Evolutionary conservation across 345 rosid species (phyloP).

Genomic region (Carallia pectinifolia): DNA sequence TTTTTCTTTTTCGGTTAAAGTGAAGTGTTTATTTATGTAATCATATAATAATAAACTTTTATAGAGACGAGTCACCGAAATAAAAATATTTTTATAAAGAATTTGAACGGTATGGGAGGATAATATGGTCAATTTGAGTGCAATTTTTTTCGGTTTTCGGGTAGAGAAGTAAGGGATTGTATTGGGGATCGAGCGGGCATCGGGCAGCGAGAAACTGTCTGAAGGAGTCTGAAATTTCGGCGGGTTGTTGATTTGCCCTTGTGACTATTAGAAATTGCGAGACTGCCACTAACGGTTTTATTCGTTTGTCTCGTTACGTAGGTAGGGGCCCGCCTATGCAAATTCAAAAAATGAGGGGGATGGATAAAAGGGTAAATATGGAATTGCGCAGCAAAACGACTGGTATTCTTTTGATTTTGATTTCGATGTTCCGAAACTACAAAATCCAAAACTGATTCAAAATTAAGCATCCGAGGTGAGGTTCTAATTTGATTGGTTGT

Average conservation of each 20-base stretch:
- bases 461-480: not conserved
- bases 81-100: too few relatives aligned
- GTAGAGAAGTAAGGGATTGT: not conserved
- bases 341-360: slow-evolving; percentile 31
- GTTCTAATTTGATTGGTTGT: too few relatives aligned
- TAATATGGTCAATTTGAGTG: not conserved
- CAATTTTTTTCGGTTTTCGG: not conserved
- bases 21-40: too few relatives aligned
- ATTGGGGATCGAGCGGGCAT: not conserved
- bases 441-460: too few relatives aligned
- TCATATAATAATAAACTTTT: too few relatives aligned
- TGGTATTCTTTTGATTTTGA: too few relatives aligned
- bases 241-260: slow-evolving; percentile 5
- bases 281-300: slow-evolving; percentile 30
- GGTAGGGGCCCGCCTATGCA: not conserved
- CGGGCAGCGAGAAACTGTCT: slow-evolving; percentile 11
- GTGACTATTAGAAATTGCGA: not conserved
- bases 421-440: too few relatives aligned
- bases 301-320: slow-evolving; percentile 12
- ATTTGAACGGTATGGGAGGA: not conserved
- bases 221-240: slow-evolving; percentile 29
- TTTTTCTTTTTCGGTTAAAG: too few relatives aligned
- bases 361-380: slow-evolving; percentile 5
- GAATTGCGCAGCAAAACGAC: not conserved
- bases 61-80: too few relatives aligned